Evolutionary conservation across 192 early-diverging fungal species (phyloP).

Genomic region (Coemansia sp.): DNA sequence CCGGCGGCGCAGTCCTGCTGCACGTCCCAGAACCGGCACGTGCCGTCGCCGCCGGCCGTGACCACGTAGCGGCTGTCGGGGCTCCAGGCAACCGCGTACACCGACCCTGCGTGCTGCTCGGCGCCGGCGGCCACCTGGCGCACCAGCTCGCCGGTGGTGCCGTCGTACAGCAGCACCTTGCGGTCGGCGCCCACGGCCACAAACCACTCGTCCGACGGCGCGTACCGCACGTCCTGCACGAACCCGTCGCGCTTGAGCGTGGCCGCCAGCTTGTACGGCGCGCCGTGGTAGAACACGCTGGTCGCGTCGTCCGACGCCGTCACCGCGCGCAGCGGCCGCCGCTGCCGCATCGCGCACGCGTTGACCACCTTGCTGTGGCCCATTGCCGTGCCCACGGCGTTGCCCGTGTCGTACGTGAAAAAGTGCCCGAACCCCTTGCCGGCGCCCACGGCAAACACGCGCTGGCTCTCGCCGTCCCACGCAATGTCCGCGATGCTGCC

Average conservation of each 20-base stretch:
- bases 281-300: slow-evolving; percentile 87
- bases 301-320: slow-evolving; percentile 88
- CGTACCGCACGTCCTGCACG: slow-evolving; percentile 84
- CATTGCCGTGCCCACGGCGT: slow-evolving; percentile 83
- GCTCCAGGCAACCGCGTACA: slow-evolving; percentile 87
- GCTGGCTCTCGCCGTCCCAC: slow-evolving; percentile 95
- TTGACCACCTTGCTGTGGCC: slow-evolving; percentile 90
- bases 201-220: slow-evolving; percentile 77
- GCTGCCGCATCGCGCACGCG: slow-evolving; percentile 80
- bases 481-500: slow-evolving; percentile 82
- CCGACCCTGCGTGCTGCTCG: slow-evolving; percentile 69
- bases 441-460: slow-evolving; percentile 94
- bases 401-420: slow-evolving; percentile 84
- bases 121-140: slow-evolving; percentile 49
- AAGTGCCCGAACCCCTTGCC: slow-evolving; percentile 90
- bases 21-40: slow-evolving; percentile 90
- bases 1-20: slow-evolving; percentile 61
- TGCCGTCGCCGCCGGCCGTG: slow-evolving; percentile 81
- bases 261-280: slow-evolving; percentile 80
- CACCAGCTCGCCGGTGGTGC: slow-evolving; percentile 77
- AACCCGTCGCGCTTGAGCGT: slow-evolving; percentile 84
- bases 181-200: slow-evolving; percentile 81
- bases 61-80: slow-evolving; percentile 70
- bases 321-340: slow-evolving; percentile 86
- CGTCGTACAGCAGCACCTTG: slow-evolving; percentile 92